Evolutionary conservation across 2,329 filamentous ascomycete genomes (phyloP).

Genomic region (Thermothelomyces thermophilus): DNA sequence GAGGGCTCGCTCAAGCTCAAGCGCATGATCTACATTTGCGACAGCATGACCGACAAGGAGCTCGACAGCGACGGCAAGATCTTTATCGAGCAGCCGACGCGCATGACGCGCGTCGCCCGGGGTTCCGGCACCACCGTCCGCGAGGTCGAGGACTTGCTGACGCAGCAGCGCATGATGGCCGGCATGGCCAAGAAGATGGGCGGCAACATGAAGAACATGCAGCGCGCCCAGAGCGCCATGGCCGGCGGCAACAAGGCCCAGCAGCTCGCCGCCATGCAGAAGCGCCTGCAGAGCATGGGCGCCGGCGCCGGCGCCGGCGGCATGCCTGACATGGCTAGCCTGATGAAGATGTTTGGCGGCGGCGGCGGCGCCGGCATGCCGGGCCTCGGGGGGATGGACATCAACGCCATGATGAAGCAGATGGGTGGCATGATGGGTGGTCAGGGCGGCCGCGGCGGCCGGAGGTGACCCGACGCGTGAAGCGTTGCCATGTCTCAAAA

Average conservation of each 20-base stretch:
- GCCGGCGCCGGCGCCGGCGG: constrained; percentile 55
- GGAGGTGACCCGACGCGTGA: constrained; percentile 11
- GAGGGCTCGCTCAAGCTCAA: constrained; percentile 90
- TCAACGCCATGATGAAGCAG: constrained; percentile 74
- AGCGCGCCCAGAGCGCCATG: constrained; percentile 85
- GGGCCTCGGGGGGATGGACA: constrained; percentile 65
- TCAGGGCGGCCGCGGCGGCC: constrained; percentile 20
- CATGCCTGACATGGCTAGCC: constrained; percentile 75
- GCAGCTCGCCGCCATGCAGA: constrained; percentile 96
- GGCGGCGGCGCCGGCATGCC: constrained; percentile 53
- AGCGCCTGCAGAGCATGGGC: constrained; percentile 87
- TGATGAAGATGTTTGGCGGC: constrained; percentile 88
- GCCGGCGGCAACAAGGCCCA: constrained; percentile 85
- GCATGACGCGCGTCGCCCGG: constrained; percentile 85
- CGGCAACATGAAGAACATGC: constrained; percentile 96
- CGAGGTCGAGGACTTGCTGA: constrained; percentile 95
- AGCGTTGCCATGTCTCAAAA: not conserved
- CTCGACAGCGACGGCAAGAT: constrained; percentile 93
- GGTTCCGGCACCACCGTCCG: constrained; percentile 85
- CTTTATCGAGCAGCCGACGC: constrained; percentile 83
- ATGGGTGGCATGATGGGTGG: constrained; percentile 48
- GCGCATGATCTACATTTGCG: constrained; percentile 98
- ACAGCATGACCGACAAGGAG: constrained; percentile 95
- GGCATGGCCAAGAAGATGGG: constrained; percentile 99
- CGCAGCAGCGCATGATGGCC: constrained; percentile 97